phyloP scores from a whole-genome alignment of 345 rosid species.

The Noccaea caerulescens region DNA sequence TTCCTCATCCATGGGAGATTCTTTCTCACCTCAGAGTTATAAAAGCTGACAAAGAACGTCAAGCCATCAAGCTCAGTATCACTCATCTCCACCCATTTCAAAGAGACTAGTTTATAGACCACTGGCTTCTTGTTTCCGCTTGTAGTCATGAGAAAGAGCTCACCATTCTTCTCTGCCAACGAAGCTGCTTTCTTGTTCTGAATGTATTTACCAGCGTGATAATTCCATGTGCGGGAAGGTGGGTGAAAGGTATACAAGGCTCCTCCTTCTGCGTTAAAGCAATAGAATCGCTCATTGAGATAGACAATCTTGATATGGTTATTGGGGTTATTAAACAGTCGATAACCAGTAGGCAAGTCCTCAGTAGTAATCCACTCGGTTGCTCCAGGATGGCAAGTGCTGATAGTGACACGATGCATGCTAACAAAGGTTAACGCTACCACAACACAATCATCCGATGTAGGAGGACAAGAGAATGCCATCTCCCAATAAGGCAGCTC shows the following conservation, averaged over 20 bases:
- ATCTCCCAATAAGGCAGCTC: background rate
- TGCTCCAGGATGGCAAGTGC: background rate
- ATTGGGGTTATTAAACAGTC: background rate
- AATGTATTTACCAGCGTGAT: background rate
- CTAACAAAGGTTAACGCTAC: background rate
- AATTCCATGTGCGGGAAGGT: background rate
- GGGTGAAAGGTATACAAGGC: background rate
- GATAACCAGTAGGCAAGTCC: background rate
- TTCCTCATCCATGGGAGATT: conserved; percentile 2
- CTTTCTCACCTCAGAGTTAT: background rate
- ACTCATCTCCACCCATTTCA: background rate
- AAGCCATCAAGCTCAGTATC: background rate
- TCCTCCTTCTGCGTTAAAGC: background rate
- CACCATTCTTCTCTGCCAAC: background rate
- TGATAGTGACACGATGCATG: background rate
- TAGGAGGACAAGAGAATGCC: conserved; percentile 16
- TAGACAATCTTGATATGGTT: background rate
- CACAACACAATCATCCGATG: background rate
- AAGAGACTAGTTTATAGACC: background rate
- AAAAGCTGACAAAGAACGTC: conserved; percentile 3
- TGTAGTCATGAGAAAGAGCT: background rate
- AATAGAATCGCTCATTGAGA: background rate
- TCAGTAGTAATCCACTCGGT: background rate
- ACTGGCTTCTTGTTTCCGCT: background rate
- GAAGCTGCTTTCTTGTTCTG: background rate